A percentile compares a stretch with the other conserved stretches of the same genome.
phyloP scores from a whole-genome alignment of 2,329 filamentous ascomycete species.

The Neoarthrinium moseri region DNA sequence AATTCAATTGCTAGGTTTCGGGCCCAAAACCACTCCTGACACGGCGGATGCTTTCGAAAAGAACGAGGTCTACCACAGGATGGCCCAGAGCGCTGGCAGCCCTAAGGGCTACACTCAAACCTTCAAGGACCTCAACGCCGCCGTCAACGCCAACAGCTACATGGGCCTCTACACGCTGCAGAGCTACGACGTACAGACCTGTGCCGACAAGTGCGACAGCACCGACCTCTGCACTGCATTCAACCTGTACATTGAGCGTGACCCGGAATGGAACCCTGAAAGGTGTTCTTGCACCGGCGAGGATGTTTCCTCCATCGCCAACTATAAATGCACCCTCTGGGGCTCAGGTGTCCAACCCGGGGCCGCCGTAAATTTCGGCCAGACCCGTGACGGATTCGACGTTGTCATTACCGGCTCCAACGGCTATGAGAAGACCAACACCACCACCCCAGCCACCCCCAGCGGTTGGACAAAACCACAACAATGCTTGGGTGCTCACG shows the following conservation, averaged over 20 bases:
- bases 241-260: slow-evolving; percentile 21
- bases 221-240: slow-evolving; percentile 17
- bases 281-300: slow-evolving; percentile 32
- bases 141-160: slow-evolving; percentile 20
- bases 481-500: slow-evolving; percentile 9
- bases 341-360: slow-evolving; percentile 28
- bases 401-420: slow-evolving; percentile 13
- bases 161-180: slow-evolving; percentile 19
- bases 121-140: slow-evolving; percentile 21
- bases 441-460: slow-evolving; percentile 11
- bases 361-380: slow-evolving; percentile 16
- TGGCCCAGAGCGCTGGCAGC: slow-evolving; percentile 12
- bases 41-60: slow-evolving; percentile 8
- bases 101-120: slow-evolving; percentile 25
- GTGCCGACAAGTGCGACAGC: slow-evolving; percentile 16
- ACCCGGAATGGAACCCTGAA: slow-evolving; percentile 21
- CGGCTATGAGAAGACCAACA: slow-evolving; percentile 13
- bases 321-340: slow-evolving; percentile 37
- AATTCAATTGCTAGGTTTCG: slow-evolving; percentile 9
- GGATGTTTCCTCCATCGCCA: slow-evolving; percentile 26
- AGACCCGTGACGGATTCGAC: slow-evolving; percentile 13
- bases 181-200: slow-evolving; percentile 16
- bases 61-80: slow-evolving; percentile 3
- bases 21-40: slow-evolving; percentile 7
- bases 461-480: slow-evolving; percentile 11